Percentiles rank a stretch among this genome's conserved stretches.
Conservation (phyloP, 495 filamentous ascomycete species). For the Pseudomonodictys pantanalensis region DNA sequence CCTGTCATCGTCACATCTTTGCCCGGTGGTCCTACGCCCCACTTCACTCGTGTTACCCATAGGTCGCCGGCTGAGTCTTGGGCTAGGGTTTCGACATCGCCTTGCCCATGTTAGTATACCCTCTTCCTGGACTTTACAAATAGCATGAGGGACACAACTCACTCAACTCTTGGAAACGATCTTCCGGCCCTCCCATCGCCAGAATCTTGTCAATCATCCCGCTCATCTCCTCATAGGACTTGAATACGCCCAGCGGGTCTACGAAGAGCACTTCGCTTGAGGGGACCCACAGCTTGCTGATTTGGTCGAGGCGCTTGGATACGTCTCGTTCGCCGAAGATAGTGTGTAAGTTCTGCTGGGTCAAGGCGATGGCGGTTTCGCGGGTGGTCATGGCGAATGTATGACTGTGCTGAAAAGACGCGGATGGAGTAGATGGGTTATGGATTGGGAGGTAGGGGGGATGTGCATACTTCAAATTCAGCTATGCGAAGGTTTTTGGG, state of each 20-base stretch:
- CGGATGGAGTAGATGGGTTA: too few species aligned
- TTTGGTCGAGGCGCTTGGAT: not conserved
- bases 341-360: not conserved
- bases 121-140: not conserved
- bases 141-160: not conserved
- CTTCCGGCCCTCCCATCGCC: conserved; percentile 1
- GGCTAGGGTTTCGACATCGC: not conserved
- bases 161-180: conserved; percentile 6
- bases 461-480: too few species aligned
- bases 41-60: conserved; percentile 11
- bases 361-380: not conserved
- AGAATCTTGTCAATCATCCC: conserved; percentile 1
- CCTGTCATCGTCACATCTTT: conserved; percentile 3
- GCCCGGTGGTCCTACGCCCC: conserved; percentile 6
- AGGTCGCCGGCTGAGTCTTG: not conserved
- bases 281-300: not conserved
- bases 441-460: too few species aligned
- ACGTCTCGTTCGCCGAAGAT: conserved; percentile 4
- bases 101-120: not conserved
- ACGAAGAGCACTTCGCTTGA: conserved; percentile 1
- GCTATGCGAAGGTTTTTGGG: too few species aligned
- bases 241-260: conserved; percentile 9
- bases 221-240: conserved; percentile 8
- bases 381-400: not conserved
- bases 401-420: too few species aligned